A percentile compares a stretch with the other conserved stretches of the same genome.
Conservation (phyloP, 805 yeast species). For the Kazachstania africana region DNA sequence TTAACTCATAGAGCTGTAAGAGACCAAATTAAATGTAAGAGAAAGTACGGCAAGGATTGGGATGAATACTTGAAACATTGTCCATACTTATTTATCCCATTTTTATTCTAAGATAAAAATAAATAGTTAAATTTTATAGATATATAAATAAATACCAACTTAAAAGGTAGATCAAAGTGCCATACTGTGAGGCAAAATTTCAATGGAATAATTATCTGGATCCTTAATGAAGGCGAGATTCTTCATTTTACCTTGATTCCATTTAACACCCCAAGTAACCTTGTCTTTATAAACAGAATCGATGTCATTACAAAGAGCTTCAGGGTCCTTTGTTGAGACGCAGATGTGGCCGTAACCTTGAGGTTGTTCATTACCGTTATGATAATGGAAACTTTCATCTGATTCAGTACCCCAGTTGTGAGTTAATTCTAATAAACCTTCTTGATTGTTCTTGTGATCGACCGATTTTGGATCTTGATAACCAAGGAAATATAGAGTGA, state of each 20-base stretch:
- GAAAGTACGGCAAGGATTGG: constrained; percentile 94
- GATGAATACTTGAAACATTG: constrained; percentile 71
- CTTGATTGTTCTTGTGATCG: constrained; percentile 34
- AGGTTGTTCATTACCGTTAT: constrained; percentile 67
- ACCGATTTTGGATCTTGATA: constrained; percentile 37
- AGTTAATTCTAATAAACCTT: constrained; percentile 77
- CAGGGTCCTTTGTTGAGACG: constrained; percentile 53
- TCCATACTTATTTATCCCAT: constrained; percentile 88
- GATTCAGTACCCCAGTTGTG: constrained; percentile 93
- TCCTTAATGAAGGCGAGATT: constrained; percentile 66
- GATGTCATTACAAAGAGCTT: constrained; percentile 33
- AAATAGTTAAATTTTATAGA: constrained; percentile 28
- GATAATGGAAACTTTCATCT: constrained; percentile 65
- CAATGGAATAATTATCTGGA: constrained; percentile 85
- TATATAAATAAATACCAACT: neutral
- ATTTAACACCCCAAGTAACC: constrained; percentile 50
- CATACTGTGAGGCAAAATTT: constrained; percentile 41
- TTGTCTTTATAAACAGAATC: constrained; percentile 35
- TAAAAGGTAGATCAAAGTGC: constrained; percentile 1
- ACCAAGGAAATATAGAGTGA: constrained; percentile 78
- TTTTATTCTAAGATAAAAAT: constrained; percentile 56
- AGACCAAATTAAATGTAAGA: constrained; percentile 73
- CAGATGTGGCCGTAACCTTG: constrained; percentile 86
- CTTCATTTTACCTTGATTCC: constrained; percentile 43
- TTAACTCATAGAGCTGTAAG: constrained; percentile 81